phyloP scores from a whole-genome alignment of 331 rosid species.

The Prunus yedoensis region DNA sequence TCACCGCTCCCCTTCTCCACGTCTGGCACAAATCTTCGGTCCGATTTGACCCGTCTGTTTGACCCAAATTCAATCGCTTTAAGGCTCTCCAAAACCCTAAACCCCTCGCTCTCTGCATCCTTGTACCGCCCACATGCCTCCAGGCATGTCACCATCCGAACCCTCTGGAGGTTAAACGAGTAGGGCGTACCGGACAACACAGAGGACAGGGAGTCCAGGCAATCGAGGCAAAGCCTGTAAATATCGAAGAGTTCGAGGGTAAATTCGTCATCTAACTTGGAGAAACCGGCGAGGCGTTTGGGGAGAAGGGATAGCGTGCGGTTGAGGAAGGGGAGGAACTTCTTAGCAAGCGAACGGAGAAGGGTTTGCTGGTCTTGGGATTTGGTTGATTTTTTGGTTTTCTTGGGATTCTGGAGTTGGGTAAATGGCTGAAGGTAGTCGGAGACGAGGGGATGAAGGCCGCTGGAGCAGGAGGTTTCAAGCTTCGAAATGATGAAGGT shows the following conservation, averaged over 20 bases:
- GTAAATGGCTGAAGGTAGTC: slow-evolving; percentile 55
- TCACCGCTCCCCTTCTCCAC: slow-evolving; percentile 39
- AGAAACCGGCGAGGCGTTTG: slow-evolving; percentile 52
- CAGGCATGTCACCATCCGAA: slow-evolving; percentile 57
- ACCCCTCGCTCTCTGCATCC: slow-evolving; percentile 59
- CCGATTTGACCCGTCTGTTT: slow-evolving; percentile 20
- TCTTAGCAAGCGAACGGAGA: slow-evolving; percentile 67
- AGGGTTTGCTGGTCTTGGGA: slow-evolving; percentile 33
- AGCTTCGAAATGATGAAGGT: slow-evolving; percentile 52
- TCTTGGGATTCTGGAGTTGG: slow-evolving; percentile 27
- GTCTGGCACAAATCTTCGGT: slow-evolving; percentile 45
- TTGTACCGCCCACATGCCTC: slow-evolving; percentile 38
- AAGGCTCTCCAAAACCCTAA: slow-evolving; percentile 53
- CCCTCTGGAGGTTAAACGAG: slow-evolving; percentile 47
- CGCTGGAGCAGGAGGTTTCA: slow-evolving; percentile 41
- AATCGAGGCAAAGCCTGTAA: slow-evolving; percentile 63
- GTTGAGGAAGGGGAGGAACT: slow-evolving; percentile 54
- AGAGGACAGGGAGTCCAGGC: slow-evolving; percentile 50
- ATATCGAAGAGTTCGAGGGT: slow-evolving; percentile 43
- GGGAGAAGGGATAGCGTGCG: slow-evolving; percentile 50
- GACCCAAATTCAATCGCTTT: slow-evolving; percentile 12
- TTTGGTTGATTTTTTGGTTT: slow-evolving; percentile 28
- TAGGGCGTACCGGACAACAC: slow-evolving; percentile 62
- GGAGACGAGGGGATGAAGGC: slow-evolving; percentile 41
- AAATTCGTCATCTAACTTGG: slow-evolving; percentile 28